A percentile compares a stretch with the other conserved stretches of the same genome.
phyloP scores from a whole-genome alignment of 2,329 filamentous ascomycete species.

The Colletotrichum gigasporum region DNA sequence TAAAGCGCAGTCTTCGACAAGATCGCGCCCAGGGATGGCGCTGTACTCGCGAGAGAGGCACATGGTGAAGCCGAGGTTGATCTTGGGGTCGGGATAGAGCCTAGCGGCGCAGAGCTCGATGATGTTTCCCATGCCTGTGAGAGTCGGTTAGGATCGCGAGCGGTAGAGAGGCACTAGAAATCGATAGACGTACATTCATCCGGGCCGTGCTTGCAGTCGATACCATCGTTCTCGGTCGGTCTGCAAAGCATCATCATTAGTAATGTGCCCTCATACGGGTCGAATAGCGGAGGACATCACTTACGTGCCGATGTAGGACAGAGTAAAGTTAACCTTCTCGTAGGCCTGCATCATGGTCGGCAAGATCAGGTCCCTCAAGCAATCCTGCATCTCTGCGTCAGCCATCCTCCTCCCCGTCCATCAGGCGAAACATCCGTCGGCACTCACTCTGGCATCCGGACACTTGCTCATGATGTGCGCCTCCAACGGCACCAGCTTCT shows the following conservation, averaged over 20 bases:
- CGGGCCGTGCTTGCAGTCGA: slow-evolving; percentile 89
- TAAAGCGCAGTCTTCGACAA: slow-evolving; percentile 87
- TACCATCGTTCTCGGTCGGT: slow-evolving; percentile 80
- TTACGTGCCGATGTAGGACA: slow-evolving; percentile 89
- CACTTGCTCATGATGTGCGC: slow-evolving; percentile 98
- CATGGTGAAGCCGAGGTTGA: slow-evolving; percentile 91
- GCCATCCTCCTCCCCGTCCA: neutral
- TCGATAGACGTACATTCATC: slow-evolving; percentile 72
- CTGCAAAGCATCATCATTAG: slow-evolving; percentile 45
- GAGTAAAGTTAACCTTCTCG: slow-evolving; percentile 88
- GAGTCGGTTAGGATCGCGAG: neutral
- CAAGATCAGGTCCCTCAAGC: slow-evolving; percentile 81
- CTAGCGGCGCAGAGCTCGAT: slow-evolving; percentile 89
- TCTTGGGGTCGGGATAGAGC: slow-evolving; percentile 86
- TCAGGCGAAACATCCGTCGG: neutral
- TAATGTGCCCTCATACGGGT: neutral
- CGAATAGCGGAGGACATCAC: slow-evolving; percentile 36
- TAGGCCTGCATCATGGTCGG: slow-evolving; percentile 85
- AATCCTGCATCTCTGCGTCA: slow-evolving; percentile 62
- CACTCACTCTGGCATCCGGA: slow-evolving; percentile 77
- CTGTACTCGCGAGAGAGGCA: slow-evolving; percentile 82
- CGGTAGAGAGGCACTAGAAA: neutral
- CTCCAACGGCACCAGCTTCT: slow-evolving; percentile 76
- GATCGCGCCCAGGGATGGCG: slow-evolving; percentile 78
- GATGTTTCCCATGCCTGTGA: slow-evolving; percentile 82